Evolutionary conservation across 371 early-diverging fungal genomes (phyloP), one percentile per base, ranked within the genome.

Genomic region (Massospora cicadina): DNA sequence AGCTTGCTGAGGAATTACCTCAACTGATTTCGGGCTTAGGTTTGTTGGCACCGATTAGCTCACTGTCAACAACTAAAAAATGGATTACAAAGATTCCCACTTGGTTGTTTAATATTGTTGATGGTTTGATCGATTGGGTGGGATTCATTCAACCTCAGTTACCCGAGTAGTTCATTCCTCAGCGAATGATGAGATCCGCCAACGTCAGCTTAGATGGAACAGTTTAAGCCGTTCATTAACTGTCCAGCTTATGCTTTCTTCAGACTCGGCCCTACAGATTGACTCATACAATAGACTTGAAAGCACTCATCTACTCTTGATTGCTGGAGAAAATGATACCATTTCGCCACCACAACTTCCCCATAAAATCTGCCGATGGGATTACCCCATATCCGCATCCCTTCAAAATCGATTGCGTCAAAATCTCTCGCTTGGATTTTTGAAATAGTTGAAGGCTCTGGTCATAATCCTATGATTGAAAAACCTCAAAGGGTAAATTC

Each of bases 391-490:
- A 17, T 43, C 43, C n/a, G n/a, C n/a, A n/a, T n/a, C n/a, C n/a
- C n/a, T n/a, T 43, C 17, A 43, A 5, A 43, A 5, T 43, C 5
- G 43, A 10, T 5, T 5, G 17, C 10, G 43, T 10, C 43, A 10
- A 43, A 17, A 43, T 43, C 17, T 43, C 5, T 17, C 43, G 5
- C 17, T 17, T 43, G 43, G 43, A 5, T 43, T 43, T 17, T 17
- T 17, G 43, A 43, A 43, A 17, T 43, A 43, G 43, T 43, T 10
- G 10, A 43, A 17, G 12, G 26, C 28, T 57, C 23, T 57, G 58
- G 58, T 12, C 58, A 57, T 26, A 57, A 57, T 57, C 58, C 58
- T 12, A 57, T 57, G 58, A 57, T 57, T 57, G 58, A 57, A n/a
- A 57, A 57, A 12, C 23, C 58, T 12, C 12, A 23, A 10, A 57